Percentiles rank a stretch among this genome's conserved stretches.
Conservation (phyloP, 2,329 filamentous ascomycete species). For the Colletotrichum australisinense region DNA sequence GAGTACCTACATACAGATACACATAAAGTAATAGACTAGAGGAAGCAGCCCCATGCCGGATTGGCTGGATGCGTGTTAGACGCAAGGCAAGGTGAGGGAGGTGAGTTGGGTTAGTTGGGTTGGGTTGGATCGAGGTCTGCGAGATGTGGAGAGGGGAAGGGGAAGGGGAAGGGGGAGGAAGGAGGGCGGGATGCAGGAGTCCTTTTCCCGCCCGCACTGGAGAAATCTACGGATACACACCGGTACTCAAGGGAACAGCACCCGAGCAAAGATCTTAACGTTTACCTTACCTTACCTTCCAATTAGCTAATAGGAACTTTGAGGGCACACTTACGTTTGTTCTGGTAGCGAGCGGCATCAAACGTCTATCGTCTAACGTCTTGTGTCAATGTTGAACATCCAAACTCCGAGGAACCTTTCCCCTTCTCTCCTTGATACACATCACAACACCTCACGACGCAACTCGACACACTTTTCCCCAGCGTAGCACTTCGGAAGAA, state of each 20-base stretch:
- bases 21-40: not conserved
- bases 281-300: too few relatives aligned
- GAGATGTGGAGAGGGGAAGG: not conserved
- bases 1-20: not conserved
- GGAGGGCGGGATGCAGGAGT: slow-evolving; percentile 7
- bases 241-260: slow-evolving; percentile 15
- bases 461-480: not conserved
- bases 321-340: not conserved
- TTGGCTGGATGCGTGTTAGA: not conserved
- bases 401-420: not conserved
- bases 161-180: not conserved
- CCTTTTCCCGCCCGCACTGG: slow-evolving; percentile 4
- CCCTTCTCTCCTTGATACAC: slow-evolving; percentile 1
- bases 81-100: not conserved
- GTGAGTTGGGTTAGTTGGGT: not conserved
- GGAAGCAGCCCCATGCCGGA: not conserved
- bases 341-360: not conserved
- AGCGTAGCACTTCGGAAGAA: not conserved
- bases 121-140: not conserved
- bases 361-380: not conserved
- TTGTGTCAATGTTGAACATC: not conserved
- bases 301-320: not conserved
- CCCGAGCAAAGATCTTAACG: not conserved
- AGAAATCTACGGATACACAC: not conserved
- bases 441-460: not conserved